phyloP scores from a whole-genome alignment of 1,284 basidiomycete species.

The Rhodotorula sp. region DNA sequence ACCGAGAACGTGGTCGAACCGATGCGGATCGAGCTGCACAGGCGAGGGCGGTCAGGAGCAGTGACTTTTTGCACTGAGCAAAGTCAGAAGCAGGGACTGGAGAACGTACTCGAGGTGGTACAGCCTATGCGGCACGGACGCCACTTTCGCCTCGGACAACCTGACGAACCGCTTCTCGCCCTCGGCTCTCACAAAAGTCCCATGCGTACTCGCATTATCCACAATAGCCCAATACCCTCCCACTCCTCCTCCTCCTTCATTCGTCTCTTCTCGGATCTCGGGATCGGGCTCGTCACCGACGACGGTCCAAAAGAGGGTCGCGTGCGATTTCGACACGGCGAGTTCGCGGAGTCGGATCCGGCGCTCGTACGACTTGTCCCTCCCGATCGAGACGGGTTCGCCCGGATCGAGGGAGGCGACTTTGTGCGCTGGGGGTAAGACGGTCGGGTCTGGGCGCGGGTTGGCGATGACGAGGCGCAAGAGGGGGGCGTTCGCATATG shows the following conservation, averaged over 20 bases:
- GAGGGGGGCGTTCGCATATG: slow-evolving; percentile 52
- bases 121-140: slow-evolving; percentile 15
- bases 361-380: slow-evolving; percentile 33
- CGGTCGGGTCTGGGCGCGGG: slow-evolving; percentile 1
- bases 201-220: slow-evolving; percentile 36
- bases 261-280: neutral
- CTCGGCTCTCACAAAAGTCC: slow-evolving; percentile 19
- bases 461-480: slow-evolving; percentile 31
- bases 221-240: slow-evolving; percentile 26
- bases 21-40: slow-evolving; percentile 14
- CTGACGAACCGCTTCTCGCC: slow-evolving; percentile 5
- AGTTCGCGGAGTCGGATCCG: slow-evolving; percentile 32
- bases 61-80: no score
- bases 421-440: neutral
- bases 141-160: slow-evolving; percentile 22
- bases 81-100: neutral
- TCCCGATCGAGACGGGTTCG: slow-evolving; percentile 30
- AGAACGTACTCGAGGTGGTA: slow-evolving; percentile 32
- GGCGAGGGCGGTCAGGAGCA: no score
- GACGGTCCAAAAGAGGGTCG: slow-evolving; percentile 21
- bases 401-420: slow-evolving; percentile 30
- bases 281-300: neutral
- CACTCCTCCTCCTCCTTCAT: no score
- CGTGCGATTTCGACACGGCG: slow-evolving; percentile 29
- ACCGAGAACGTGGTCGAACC: slow-evolving; percentile 29